These are phyloP conservation scores for Juglanconis juglandina DNA, from an alignment of 2,329 filamentous ascomycete species.

Conservation along the genomic window DNA sequence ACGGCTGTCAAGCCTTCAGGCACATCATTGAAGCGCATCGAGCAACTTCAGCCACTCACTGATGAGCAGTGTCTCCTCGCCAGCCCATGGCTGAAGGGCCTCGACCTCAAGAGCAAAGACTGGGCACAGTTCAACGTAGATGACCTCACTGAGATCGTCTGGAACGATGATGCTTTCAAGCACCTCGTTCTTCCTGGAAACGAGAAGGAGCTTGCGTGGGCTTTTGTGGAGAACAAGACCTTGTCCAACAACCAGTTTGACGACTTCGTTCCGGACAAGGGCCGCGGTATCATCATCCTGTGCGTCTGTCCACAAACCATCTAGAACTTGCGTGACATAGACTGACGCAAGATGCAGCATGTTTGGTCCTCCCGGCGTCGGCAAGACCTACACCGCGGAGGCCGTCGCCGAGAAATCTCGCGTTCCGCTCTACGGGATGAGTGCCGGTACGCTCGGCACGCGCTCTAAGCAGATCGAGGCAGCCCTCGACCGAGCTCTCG, in stretches of 20 bases:
- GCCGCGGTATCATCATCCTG: slow-evolving; percentile 16
- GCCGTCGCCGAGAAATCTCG: slow-evolving; percentile 35
- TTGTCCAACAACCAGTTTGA: slow-evolving; percentile 26
- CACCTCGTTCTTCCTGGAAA: slow-evolving; percentile 33
- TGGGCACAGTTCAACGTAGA: slow-evolving; percentile 28
- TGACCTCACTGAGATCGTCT: slow-evolving; percentile 27
- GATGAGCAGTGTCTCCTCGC: slow-evolving; percentile 34
- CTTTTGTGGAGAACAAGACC: slow-evolving; percentile 35
- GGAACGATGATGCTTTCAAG: slow-evolving; percentile 35
- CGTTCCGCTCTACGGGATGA: slow-evolving; percentile 37
- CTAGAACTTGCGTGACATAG: neutral
- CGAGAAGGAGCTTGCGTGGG: slow-evolving; percentile 37
- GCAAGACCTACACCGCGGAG: slow-evolving; percentile 38
- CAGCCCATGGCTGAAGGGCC: slow-evolving; percentile 35
- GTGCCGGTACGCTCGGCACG: slow-evolving; percentile 37
- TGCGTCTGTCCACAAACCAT: neutral
- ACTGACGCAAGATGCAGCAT: slow-evolving; percentile 17
- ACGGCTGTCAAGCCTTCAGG: slow-evolving; percentile 1
- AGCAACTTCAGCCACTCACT: slow-evolving; percentile 26
- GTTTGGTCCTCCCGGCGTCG: slow-evolving; percentile 34
- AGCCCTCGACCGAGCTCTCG: slow-evolving; percentile 30
- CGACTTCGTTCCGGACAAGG: slow-evolving; percentile 35
- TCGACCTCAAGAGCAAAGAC: slow-evolving; percentile 34
- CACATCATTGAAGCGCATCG: slow-evolving; percentile 7
- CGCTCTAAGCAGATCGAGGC: slow-evolving; percentile 31